Evolutionary conservation across 768 basidiomycete species (phyloP).

Genomic region (Lepiota brunneoincarnata): DNA sequence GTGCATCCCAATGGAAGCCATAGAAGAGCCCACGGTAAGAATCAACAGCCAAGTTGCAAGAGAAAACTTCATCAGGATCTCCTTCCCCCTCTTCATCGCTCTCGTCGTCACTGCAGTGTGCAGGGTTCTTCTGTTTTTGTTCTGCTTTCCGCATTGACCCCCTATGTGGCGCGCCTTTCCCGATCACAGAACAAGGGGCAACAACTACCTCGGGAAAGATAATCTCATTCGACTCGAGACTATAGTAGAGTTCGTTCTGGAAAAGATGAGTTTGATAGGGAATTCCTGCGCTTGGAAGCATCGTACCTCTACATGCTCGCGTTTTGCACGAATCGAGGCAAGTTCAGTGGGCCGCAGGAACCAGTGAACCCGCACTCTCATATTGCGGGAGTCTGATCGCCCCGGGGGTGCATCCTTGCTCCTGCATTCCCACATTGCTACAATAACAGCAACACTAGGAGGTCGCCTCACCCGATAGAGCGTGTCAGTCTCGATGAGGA

Average conservation of each 20-base stretch:
- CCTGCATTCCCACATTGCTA: slow-evolving; percentile 63
- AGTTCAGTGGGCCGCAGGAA: slow-evolving; percentile 68
- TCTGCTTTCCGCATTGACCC: slow-evolving; percentile 9
- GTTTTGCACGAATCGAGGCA: slow-evolving; percentile 54
- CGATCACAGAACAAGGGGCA: slow-evolving; percentile 47
- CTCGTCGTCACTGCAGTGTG: slow-evolving; percentile 14
- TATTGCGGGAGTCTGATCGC: slow-evolving; percentile 33
- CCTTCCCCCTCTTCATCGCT: slow-evolving; percentile 20
- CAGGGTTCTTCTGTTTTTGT: slow-evolving; percentile 11
- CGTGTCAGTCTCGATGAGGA: slow-evolving; percentile 53
- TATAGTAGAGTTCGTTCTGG: slow-evolving; percentile 79
- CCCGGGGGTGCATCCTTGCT: slow-evolving; percentile 24
- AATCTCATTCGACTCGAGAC: slow-evolving; percentile 44
- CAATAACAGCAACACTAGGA: slow-evolving; percentile 68
- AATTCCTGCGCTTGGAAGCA: neutral
- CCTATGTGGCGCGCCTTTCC: slow-evolving; percentile 17
- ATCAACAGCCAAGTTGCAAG: slow-evolving; percentile 59
- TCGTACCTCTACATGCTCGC: slow-evolving; percentile 59
- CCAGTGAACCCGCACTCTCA: slow-evolving; percentile 71
- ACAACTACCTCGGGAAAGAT: slow-evolving; percentile 51
- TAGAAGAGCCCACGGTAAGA: slow-evolving; percentile 61
- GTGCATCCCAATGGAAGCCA: slow-evolving; percentile 54
- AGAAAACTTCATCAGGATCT: slow-evolving; percentile 36
- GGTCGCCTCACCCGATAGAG: slow-evolving; percentile 35
- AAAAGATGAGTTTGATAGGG: neutral